Percentiles rank a stretch among this genome's conserved stretches.
Conservation (phyloP, 441 rosid species). For the Mallotus japonicus region DNA sequence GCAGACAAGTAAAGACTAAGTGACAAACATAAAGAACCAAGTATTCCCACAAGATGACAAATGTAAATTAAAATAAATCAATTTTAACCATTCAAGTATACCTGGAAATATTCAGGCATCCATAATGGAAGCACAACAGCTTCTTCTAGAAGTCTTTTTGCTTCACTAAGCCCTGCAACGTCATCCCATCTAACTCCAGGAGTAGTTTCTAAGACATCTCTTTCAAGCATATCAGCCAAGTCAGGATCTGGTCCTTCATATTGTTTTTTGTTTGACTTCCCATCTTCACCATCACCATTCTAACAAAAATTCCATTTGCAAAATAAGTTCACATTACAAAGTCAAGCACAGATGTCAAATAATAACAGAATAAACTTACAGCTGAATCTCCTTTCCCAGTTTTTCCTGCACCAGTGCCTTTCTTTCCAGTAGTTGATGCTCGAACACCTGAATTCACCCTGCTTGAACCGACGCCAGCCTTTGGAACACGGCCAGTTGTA, state of each 20-base stretch:
- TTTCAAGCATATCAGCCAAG: constrained; percentile 96
- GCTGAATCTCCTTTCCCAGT: constrained; percentile 70
- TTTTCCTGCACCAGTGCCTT: constrained; percentile 65
- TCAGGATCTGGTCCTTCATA: constrained; percentile 98
- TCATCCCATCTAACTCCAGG: constrained; percentile 99
- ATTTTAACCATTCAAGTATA: constrained; percentile 30
- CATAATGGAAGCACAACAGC: constrained; percentile 99
- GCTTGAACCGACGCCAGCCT: constrained; percentile 54
- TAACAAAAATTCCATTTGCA: constrained; percentile 29
- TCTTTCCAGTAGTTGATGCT: constrained; percentile 75
- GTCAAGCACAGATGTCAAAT: neutral
- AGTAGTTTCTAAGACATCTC: constrained; percentile 95
- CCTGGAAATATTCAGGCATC: constrained; percentile 99
- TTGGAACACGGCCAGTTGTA: constrained; percentile 70
- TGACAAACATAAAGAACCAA: neutral
- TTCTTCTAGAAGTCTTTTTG: constrained; percentile 96
- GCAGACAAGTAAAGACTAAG: neutral
- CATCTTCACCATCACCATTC: constrained; percentile 95
- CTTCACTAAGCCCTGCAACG: constrained; percentile 98
- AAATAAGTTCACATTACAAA: constrained; percentile 15
- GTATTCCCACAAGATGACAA: neutral
- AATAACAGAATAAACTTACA: constrained; percentile 38
- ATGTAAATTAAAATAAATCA: constrained; percentile 11
- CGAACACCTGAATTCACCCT: constrained; percentile 63
- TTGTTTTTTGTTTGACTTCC: constrained; percentile 70